Base-by-base conservation (phyloP, 2,329 filamentous ascomycete genomes). In the Coniosporium tulheliwenetii region DNA sequence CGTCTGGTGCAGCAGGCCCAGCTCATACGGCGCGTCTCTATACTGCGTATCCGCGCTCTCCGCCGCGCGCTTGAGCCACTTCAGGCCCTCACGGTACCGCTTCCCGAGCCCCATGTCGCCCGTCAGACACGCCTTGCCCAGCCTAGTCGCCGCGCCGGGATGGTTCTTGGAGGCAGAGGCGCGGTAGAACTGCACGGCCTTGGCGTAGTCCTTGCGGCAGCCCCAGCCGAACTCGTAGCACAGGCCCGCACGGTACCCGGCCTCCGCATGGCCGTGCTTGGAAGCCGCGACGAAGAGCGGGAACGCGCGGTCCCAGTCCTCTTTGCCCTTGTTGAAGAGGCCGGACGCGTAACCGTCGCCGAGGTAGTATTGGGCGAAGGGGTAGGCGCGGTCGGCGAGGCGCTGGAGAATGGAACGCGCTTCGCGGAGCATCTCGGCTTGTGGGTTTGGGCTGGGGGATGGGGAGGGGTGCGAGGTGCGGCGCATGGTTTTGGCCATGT, bases 171-270 rank as follows among this genome's bases (percentile, higher is more conserved):
- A 84, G 2, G 91, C 87, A 8, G 87, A 83, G 46, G 82, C 80
- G 41, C 89, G 80, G 55, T 94, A 82, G 59, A 91, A 98, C 57
- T 96, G 87, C 1, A 93, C 83, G 36, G 91, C 89, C 62, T 95
- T 95, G 39, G 81, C 77, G 43, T 83, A 81, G 53, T 95, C 86
- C 53, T 85, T 85, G 43, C 85, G 79, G 53, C 81, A 93, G 34
- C 91, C 91, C 91, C 91, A 98, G 46, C 87, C 91, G 61, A 95
- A 96, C 60, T 98, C 91, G 64, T 96, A 96, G 65, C 87, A 95
- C 42, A 98, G 70, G 12, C 83, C 91, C 40, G 89, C 81, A 41
- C 91, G 82, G 62, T 95, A 98, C 31, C 81, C 87, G 42, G 91
- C 91, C 65, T 98, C 91, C 38, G 91, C 86, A 59, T 98, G 91